These are phyloP conservation scores for Stropharia rugosoannulata DNA, from an alignment of 768 basidiomycete genomes.

Conservation along the genomic window DNA sequence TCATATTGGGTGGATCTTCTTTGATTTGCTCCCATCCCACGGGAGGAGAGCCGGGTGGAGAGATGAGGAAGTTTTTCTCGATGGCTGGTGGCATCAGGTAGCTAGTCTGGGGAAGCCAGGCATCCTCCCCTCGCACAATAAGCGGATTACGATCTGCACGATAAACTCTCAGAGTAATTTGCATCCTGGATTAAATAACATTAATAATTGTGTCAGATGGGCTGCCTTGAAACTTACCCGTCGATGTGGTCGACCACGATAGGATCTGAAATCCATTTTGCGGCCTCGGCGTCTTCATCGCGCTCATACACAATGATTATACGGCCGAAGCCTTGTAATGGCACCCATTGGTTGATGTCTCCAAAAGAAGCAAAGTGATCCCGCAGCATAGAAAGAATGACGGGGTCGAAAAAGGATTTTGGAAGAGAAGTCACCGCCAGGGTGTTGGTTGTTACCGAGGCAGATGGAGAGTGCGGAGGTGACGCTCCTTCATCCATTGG, in stretches of 20 bases:
- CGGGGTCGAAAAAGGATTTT: conserved; percentile 71
- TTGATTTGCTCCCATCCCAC: conserved; percentile 92
- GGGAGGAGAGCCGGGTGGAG: conserved; percentile 96
- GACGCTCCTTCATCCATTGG: conserved; percentile 10
- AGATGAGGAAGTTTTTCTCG: conserved; percentile 96
- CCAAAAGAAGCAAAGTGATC: conserved; percentile 79
- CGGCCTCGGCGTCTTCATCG: conserved; percentile 63
- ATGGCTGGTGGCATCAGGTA: conserved; percentile 75
- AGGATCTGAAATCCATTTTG: conserved; percentile 65
- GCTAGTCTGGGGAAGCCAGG: conserved; percentile 38
- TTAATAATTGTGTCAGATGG: conserved; percentile 4
- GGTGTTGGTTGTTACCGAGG: conserved; percentile 65
- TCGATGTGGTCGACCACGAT: conserved; percentile 53
- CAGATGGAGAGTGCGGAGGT: conserved; percentile 21
- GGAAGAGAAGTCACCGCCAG: conserved; percentile 81
- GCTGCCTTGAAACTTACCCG: conserved; percentile 39
- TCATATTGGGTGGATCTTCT: conserved; percentile 87
- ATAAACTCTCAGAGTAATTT: conserved; percentile 62
- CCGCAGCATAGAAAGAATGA: conserved; percentile 62
- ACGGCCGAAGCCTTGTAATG: conserved; percentile 76
- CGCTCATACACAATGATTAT: conserved; percentile 78
- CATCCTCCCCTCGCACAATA: conserved; percentile 29
- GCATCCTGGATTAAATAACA: conserved; percentile 33
- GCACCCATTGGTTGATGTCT: conserved; percentile 87
- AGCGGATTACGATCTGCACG: conserved; percentile 73